Evolutionary conservation across 768 basidiomycete genomes (phyloP), one percentile per base, ranked within the genome.

Genomic region (Collybia nuda): DNA sequence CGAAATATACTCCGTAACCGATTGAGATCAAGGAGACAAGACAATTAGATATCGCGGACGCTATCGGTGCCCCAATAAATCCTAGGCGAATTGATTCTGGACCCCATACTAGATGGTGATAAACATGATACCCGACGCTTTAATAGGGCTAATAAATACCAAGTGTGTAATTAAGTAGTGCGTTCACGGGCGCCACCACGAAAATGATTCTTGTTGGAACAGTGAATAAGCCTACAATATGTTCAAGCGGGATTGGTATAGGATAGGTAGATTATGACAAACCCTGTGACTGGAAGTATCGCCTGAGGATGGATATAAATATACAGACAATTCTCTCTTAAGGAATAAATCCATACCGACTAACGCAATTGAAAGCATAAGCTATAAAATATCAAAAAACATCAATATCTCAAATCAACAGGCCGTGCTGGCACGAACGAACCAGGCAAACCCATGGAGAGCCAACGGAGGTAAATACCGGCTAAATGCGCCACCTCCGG

Each of bases 51-150:
- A 95, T 75, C 0, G 87, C 84, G 1, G 93, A 92, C 1, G 94
- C 88, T 11, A 98, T 73, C 0, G 96, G 95, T 2, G 94, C 95
- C 9, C 96, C 96, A 40, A 90, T 82, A 69, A 91, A 98, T 1
- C 95, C 95, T 1, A 98, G 71, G 11, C 87, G 76, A 51, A 96
- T 70, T 3, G 82, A 73, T 39, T 78, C 70, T 0, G 92, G 91
- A 1, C 92, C 92, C 90, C 90, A 93, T 0, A 94, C 90, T 76
- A 24, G 21, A 32, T 40, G 14, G 21, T 38, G 6, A 5, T 14
- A 12, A 6, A 46, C 7, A 18, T 12, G 9, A 14, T 24, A n/a
- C 32, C 18, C 18, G n/a, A 8, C 24, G 32, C 18, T 40, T 15
- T 22, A 40, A n/a, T 14, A 42, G 4, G 22, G 35, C 35, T n/a